Base-by-base conservation (phyloP, 2,329 filamentous ascomycete genomes). In the Diplodia scrobiculata region DNA sequence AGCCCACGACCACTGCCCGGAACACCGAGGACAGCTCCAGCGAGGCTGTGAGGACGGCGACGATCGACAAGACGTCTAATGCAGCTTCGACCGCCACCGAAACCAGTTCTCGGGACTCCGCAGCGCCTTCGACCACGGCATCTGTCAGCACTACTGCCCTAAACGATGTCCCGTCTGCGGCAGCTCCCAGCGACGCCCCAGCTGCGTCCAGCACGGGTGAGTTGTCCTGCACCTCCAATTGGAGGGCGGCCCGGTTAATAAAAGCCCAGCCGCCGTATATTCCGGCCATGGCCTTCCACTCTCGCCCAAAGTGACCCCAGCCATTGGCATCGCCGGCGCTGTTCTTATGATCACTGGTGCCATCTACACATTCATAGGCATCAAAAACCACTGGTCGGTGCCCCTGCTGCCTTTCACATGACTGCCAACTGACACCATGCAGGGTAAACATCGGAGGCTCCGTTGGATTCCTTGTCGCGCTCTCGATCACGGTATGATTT, bases 271-370 rank as follows among this genome's bases (percentile, higher is more conserved):
- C 25, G 48, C 47, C 55, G 50, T 66, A n/a, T 65, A 65, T 34
- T 54, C 53, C 41, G 66, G 63, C 27, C 64, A 64, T n/a, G 65
- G 65, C 10, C 82, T 97, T 19, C 94, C 94, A 0, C 80, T 97
- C 38, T 73, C 85, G 27, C 92, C 94, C 0, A 79, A 77, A 65
- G 83, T 98, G 55, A 97, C 92, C 1, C 92, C 94, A 2, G 92
- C 89, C 48, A 88, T 91, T 78, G 91, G 87, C 2, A 85, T 97
- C 58, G 88, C 88, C 38, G 94, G 93, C 27, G 85, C 89, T 21
- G 81, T 97, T 59, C 82, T 98, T 67, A 82, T 98, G 51, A 74
- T 87, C 3, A 86, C 88, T 9, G 94, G 94, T n/a, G 73, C 84
- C 9, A 80, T 86, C 6, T 89, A 95, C 73, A 84, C 86, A 7